A percentile compares a stretch with the other conserved stretches of the same genome.
These are phyloP conservation scores for Termitomyces eurrhizus DNA, from an alignment of 768 basidiomycete genomes.

Conservation along the genomic window DNA sequence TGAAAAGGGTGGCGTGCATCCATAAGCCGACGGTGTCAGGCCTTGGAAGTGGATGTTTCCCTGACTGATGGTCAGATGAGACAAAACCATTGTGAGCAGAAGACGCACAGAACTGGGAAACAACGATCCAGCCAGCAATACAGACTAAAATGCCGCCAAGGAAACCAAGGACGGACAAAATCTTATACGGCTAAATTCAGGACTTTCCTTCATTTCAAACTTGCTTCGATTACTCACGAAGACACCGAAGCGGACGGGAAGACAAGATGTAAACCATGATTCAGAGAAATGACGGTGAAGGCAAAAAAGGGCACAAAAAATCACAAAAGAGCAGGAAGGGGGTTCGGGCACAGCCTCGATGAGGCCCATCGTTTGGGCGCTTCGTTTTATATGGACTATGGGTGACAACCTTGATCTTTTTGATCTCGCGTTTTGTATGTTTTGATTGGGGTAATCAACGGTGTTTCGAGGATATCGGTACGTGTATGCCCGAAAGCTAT, in stretches of 20 bases:
- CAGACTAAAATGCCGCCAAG: conserved; percentile 41
- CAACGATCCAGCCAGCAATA: conserved; percentile 43
- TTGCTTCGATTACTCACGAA: conserved; percentile 34
- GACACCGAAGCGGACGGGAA: conserved; percentile 62
- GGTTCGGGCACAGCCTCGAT: conserved; percentile 37
- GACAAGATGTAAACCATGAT: conserved; percentile 52
- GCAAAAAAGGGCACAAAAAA: conserved; percentile 13
- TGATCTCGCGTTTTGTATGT: conserved; percentile 12
- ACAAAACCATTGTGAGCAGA: neutral
- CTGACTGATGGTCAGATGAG: conserved; percentile 15
- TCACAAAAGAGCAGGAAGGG: conserved; percentile 18
- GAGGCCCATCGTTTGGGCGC: conserved; percentile 5
- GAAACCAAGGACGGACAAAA: conserved; percentile 40
- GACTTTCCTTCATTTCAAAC: neutral
- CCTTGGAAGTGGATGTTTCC: conserved; percentile 30
- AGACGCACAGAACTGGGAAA: conserved; percentile 39
- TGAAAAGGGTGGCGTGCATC: conserved; percentile 43
- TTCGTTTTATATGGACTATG: conserved; percentile 11
- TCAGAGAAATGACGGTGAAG: conserved; percentile 18
- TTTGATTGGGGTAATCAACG: conserved; percentile 12
- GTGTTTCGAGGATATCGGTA: conserved; percentile 7
- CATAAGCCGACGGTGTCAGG: conserved; percentile 41
- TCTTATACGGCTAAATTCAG: conserved; percentile 17
- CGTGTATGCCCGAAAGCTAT: neutral
- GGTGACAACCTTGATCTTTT: conserved; percentile 11